Evolutionary conservation across 495 filamentous ascomycete genomes (phyloP), one percentile per base, ranked within the genome.

Genomic region (Aspergillus saccharolyticus): DNA sequence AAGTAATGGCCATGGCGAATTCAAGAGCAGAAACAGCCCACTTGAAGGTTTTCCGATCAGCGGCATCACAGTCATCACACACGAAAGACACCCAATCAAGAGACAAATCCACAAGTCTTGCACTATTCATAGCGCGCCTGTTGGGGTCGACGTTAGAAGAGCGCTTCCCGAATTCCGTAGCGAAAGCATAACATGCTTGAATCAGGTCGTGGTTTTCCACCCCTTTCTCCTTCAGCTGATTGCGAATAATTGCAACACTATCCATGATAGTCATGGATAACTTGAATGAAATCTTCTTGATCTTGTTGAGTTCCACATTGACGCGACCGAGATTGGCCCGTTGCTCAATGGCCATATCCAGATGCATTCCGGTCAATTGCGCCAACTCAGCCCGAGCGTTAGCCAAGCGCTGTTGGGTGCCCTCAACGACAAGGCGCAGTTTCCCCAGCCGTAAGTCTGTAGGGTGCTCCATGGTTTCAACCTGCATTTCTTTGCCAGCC

Each of bases 181-280:
- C 94, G 63, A 97, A 98, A 44, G 94, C 90, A 70, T 97, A 98
- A 73, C 93, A 98, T n/a, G 91, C 96, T 67, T 98, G 94, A 60
- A 98, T 91, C 22, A 98, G 80, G 62, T 98, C 94, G 58, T 96
- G 91, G 66, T 93, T 97, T 55, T 95, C 89, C 46, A 96, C 79
- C 1, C 85, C 88, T 56, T 81, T 80, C 18, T 90, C 90, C 44
- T 57, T 70, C 4, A 78, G 60, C 71, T 97, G 93, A 56, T 85
- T 81, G 52, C 92, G 81, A 58, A 97, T 93, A 52, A 89, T 87
- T 62, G 93, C 90, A 54, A 98, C 94, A 65, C 92, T 96, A 66
- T 97, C 93, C 95, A 98, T 97, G 70, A 97, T 97, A 12, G 92
- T 89, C 74, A 96, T 96, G n/a, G 91, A 96, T 33, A 98, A 78